A percentile compares a stretch with the other conserved stretches of the same genome.
These are phyloP conservation scores for Tolypocladium pustulatum DNA, from an alignment of 2,329 filamentous ascomycete species.

Conservation along the genomic window DNA sequence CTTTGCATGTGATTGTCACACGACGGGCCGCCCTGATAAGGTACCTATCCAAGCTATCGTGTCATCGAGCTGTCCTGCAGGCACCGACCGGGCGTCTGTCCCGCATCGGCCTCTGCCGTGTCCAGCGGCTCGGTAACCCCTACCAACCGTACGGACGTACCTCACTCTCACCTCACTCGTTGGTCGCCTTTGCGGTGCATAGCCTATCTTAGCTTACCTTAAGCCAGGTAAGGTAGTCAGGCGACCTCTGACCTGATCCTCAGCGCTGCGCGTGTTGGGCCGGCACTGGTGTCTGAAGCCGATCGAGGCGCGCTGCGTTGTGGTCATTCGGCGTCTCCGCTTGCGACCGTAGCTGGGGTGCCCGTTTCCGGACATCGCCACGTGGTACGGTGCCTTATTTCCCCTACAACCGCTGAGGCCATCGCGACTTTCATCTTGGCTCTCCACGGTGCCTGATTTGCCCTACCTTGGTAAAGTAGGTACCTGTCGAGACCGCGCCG, in stretches of 20 bases:
- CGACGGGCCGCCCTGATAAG: not conserved
- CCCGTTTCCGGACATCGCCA: not conserved
- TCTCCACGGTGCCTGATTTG: not conserved
- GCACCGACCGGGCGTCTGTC: not conserved
- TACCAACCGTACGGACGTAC: too few species aligned
- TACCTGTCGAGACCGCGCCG: not conserved
- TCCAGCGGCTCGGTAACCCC: not conserved
- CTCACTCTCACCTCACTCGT: not conserved
- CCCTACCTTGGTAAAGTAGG: not conserved
- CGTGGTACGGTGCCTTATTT: not conserved
- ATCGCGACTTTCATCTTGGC: not conserved
- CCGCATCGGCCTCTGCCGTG: not conserved
- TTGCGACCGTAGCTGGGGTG: not conserved
- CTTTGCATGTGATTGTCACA: not conserved
- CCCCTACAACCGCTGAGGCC: too few species aligned
- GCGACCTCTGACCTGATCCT: not conserved
- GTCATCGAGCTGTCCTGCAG: not conserved
- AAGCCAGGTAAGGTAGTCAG: too few species aligned
- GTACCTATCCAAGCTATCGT: not conserved
- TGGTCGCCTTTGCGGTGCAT: not conserved
- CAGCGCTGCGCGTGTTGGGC: not conserved
- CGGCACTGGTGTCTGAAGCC: not conserved
- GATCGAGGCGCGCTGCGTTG: not conserved
- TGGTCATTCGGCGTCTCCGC: not conserved
- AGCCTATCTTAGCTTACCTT: too few species aligned